Evolutionary conservation across 1,284 basidiomycete genomes (phyloP), one percentile per base, ranked within the genome.

Genomic region (Ceratobasidium sp.): DNA sequence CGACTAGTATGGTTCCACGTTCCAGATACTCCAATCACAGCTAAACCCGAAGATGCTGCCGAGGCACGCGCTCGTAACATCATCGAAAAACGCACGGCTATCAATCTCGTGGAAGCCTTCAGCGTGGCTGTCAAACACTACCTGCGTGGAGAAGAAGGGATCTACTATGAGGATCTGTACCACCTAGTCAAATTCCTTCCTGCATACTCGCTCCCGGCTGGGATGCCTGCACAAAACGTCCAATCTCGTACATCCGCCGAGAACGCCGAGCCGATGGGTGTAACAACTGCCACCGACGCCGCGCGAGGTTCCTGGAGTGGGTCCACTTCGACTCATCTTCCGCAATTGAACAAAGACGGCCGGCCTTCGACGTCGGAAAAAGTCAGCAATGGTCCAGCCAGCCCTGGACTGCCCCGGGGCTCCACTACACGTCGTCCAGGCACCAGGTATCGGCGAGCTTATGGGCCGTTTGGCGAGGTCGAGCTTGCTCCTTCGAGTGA

Each of bases 51-150:
- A 52, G n/a, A 36, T 21, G 62, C n/a, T 2, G 62, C 23, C 46
- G 81, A 84, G 61, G 80, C 81, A 57, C 83, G 80, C 74, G 83
- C 84, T 0, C 84, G 86, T n/a, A 81, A 84, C 0, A 77, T 90
- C 41, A 80, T 92, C 48, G 91, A 92, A 79, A 89, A 90, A 80
- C 91, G 87, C 79, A 87, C 87, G 0, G 82, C 85, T 5, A 84
- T 89, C 73, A 87, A 88, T 76, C 82, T 89, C 53, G 79, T 86
- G 58, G 84, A 88, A 75, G 87, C 85, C 0, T 89, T 30, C 64
- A 77, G 76, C 18, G 84, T 86, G 57, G 80, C 85, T 0, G 82
- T 86, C 23, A 86, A 86, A 78, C 86, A 86, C 76, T 86, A 89
- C 76, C 81, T 89, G 4, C 84, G 88, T 14, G 86, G 86, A 5